A percentile compares a stretch with the other conserved stretches of the same genome.
Conservation (phyloP, 2,329 filamentous ascomycete species). For the Aspergillus uvarum region DNA sequence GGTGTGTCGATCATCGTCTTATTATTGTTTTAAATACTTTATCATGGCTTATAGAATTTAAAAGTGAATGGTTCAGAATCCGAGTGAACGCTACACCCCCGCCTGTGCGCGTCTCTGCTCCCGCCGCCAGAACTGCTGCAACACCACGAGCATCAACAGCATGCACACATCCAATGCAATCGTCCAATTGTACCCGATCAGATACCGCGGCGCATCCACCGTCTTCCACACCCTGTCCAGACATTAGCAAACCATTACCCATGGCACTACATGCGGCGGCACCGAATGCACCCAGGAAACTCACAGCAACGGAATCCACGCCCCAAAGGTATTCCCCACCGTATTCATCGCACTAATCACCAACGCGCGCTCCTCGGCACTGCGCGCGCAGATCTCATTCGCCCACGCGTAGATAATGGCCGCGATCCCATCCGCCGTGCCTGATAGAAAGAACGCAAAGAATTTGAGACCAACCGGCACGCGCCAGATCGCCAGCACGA, state of each 20-base stretch:
- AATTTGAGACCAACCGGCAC: too few species aligned
- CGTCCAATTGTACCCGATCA: conserved; percentile 31
- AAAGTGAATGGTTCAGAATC: too few species aligned
- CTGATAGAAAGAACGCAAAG: conserved; percentile 10
- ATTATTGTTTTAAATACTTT: accelerated
- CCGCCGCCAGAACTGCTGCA: conserved; percentile 19
- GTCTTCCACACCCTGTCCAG: conserved; percentile 26
- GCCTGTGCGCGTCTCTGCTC: conserved; percentile 10
- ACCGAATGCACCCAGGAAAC: not conserved
- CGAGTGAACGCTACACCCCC: too few species aligned
- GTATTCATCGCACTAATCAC: conserved; percentile 31
- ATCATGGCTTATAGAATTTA: too few species aligned
- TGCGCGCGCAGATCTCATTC: conserved; percentile 32
- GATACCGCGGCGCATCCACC: conserved; percentile 29
- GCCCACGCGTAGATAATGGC: conserved; percentile 26
- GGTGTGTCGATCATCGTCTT: too few species aligned
- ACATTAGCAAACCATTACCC: too few species aligned
- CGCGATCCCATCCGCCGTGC: conserved; percentile 23
- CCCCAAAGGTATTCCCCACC: conserved; percentile 33
- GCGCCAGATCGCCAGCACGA: too few species aligned
- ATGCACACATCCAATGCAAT: conserved; percentile 31
- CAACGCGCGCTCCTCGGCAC: conserved; percentile 28
- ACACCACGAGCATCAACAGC: conserved; percentile 23
- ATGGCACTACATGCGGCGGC: too few species aligned
- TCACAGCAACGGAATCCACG: conserved; percentile 30